phyloP scores from a whole-genome alignment of 768 basidiomycete genomes.

The Pisolithus sp. region DNA sequence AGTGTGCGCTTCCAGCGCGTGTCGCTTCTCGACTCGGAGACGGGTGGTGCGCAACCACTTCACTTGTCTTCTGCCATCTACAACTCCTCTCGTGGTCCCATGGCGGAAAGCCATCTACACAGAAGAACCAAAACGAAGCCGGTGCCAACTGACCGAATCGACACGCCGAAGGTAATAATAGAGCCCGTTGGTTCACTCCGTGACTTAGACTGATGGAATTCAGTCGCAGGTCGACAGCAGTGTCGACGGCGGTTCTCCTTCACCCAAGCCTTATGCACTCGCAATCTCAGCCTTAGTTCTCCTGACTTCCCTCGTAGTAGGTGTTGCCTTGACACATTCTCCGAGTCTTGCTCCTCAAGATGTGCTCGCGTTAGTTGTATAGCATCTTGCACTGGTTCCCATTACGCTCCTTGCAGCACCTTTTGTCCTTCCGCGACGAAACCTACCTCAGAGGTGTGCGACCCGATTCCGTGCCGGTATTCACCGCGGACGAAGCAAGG shows the following conservation, averaged over 20 bases:
- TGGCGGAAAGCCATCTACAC: slow-evolving; percentile 15
- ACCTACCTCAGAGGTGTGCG: slow-evolving; percentile 15
- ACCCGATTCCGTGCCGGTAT: slow-evolving; percentile 13
- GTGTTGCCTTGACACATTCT: no score
- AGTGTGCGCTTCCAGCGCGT: no score
- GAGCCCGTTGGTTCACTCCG: neutral
- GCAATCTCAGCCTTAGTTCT: no score
- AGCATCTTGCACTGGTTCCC: neutral
- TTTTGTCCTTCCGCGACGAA: slow-evolving; percentile 3
- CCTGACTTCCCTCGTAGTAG: no score
- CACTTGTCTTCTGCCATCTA: neutral
- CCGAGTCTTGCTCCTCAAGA: no score
- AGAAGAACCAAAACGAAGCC: slow-evolving; percentile 14
- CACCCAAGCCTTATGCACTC: no score
- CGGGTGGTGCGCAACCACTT: neutral
- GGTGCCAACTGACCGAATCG: neutral
- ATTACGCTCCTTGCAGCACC: slow-evolving; percentile 2
- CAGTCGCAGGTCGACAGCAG: no score
- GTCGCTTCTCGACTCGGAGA: no score
- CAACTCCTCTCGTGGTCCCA: neutral
- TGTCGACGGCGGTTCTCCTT: no score
- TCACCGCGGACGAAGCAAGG: slow-evolving; percentile 53
- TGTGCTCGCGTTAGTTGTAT: no score
- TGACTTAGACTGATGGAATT: no score
- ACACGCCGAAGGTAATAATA: slow-evolving; percentile 6